Conservation (phyloP, 768 basidiomycete genomes). For the Rhodotorula paludigena region DNA sequence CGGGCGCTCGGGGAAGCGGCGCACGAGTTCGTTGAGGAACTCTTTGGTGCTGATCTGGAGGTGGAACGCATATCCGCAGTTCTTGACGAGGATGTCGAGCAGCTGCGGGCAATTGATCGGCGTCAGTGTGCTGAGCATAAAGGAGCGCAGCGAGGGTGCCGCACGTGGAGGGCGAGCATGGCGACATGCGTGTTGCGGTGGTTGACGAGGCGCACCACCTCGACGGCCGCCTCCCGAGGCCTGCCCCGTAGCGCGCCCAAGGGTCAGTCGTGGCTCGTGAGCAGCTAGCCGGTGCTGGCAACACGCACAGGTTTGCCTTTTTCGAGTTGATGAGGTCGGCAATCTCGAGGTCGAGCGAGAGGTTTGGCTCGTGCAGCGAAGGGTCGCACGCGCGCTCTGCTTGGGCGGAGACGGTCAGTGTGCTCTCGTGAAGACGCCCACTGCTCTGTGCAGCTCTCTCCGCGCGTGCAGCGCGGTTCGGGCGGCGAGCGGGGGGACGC, state of each 20-base stretch:
- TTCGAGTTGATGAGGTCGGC: constrained; percentile 88
- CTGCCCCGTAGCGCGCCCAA: constrained; percentile 49
- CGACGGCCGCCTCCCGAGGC: constrained; percentile 85
- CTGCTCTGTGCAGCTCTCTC: not conserved
- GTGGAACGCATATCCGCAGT: constrained; percentile 95
- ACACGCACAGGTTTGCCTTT: constrained; percentile 81
- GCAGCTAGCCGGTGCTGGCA: not conserved
- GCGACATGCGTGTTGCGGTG: constrained; percentile 88
- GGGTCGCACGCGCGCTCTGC: constrained; percentile 77
- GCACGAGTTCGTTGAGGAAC: constrained; percentile 95
- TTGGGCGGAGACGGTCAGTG: not conserved
- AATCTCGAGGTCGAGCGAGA: constrained; percentile 83
- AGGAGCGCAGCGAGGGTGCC: not conserved
- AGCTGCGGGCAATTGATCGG: constrained; percentile 48
- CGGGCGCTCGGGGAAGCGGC: constrained; percentile 94
- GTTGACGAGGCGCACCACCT: constrained; percentile 75
- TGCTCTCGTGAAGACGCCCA: not conserved
- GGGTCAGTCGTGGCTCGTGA: not conserved
- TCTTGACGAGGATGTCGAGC: constrained; percentile 85
- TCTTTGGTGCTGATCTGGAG: constrained; percentile 96
- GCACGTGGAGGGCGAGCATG: constrained; percentile 66
- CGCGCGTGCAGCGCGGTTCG: not conserved
- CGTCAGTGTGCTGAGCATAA: not conserved
- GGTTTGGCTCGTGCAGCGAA: constrained; percentile 78
- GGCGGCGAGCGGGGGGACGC: not conserved